Base-by-base conservation (phyloP, 1,139 yeast genomes). In the Taphrina pruni region DNA sequence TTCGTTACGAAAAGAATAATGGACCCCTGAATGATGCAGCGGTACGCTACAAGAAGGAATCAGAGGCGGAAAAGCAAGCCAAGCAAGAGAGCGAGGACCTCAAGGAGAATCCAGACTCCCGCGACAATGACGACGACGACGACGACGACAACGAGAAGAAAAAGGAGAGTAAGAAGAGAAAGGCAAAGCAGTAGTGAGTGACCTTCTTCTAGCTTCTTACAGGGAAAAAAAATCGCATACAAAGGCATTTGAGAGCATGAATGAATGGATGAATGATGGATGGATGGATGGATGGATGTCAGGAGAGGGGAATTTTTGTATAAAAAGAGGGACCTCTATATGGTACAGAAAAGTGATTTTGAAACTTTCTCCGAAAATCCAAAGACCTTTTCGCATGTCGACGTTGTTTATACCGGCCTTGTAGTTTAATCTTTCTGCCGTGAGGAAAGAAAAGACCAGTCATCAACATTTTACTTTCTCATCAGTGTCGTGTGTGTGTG, bases 11-110 rank as follows among this genome's bases (percentile, higher is more conserved):
- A 38, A 56, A 57, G 58, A 41, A 50, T 41, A 52, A 65, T 26
- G 43, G 43, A 50, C 69, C 69, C 39, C 12, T 65, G 36, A 65
- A 65, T 36, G 48, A 50, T 21, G 60, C 64, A 6, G 69, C 64
- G 14, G 52, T 46, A 9, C 36, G 36, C 35, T 50, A 56, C n/a
- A 50, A 38, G 45, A 56, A 48, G 39, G 38, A 57, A 26, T 26
- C 56, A 61, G 65, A 55, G 56, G 57, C 62, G 64, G 65, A 70
- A 58, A 50, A 64, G 66, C 67, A 70, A 66, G 60, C 64, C 55
- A 64, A 64, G 60, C 58, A 66, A 62, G 60, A 69, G 58, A 65
- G 65, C 57, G 50, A 57, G 45, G 62, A 65, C 41, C 46, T 50
- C 32, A 65, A 71, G 66, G 54, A 71, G 56, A 21, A 21, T 50